Base-by-base conservation (phyloP, 805 yeast species). In the Spathaspora hagerdaliae region DNA sequence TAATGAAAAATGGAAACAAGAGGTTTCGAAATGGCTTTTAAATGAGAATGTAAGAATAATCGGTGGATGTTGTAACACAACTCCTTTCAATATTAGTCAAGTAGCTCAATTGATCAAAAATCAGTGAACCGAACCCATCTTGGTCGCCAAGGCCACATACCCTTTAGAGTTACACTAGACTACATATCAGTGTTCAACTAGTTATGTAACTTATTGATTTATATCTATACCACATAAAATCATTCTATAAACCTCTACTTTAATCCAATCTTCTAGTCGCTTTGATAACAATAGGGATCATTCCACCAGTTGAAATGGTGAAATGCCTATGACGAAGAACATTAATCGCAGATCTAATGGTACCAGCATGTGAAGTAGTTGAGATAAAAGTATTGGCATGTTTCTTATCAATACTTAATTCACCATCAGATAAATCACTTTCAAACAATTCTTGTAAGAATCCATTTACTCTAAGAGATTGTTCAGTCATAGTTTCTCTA, bases 21-120 rank as follows among this genome's bases (percentile, higher is more conserved):
- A 66, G 24, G 73, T 73, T 2, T 44, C 55, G 27, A 56, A 60
- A 14, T 78, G 84, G 78, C 49, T 65, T 15, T 42, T 52, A 1
- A 56, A 58, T 7, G 71, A 73, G 2, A 71, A 73, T 32, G 71
- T 84, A 7, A 51, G 58, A n/a, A 55, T 64, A 13, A 66, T 86
- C 44, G 94, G 94, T 7, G 92, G 91, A 2, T 86, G 92, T 61
- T 86, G 92, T 51, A 71, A 88, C 52, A 83, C 88, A 1, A 73
- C 79, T 0, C 89, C 90, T 15, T 11, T 7, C 9, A 46, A 48
- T 7, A 45, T 48, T 12, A 39, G 39, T 27, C 38, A 44, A 34
- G 31, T 48, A 15, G 35, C 47, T 39, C n/a, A 26, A 19, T 19
- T 19, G 24, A 19, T 19, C 24, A 19, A 19, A 19, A 19, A 19